Percentiles rank a stretch among this genome's conserved stretches.
Evolutionary conservation across 1,139 yeast species (phyloP).

Genomic region (Kluyveromyces marxianus): DNA sequence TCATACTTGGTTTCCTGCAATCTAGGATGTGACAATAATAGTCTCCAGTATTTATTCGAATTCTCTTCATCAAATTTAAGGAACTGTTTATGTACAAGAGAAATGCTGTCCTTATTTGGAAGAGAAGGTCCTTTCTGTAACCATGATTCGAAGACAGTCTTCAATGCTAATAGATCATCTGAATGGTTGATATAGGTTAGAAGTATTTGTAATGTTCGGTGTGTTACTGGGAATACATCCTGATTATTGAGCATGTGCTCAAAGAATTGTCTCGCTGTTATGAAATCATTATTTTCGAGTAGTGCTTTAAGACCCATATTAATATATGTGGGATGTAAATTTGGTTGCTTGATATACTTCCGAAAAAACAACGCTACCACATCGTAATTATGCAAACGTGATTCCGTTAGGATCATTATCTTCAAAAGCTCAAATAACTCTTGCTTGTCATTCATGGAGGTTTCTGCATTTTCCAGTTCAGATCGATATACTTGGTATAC

Average conservation of each 20-base stretch:
- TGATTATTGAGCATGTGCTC: constrained; percentile 23
- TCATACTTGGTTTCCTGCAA: constrained; percentile 12
- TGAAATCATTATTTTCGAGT: constrained; percentile 22
- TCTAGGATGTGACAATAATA: constrained; percentile 4
- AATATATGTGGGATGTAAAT: constrained; percentile 15
- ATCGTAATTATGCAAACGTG: constrained; percentile 16
- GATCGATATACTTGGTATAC: constrained; percentile 13
- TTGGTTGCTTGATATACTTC: constrained; percentile 21
- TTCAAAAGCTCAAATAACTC: constrained; percentile 12
- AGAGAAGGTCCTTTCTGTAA: constrained; percentile 7
- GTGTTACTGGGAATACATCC: constrained; percentile 22
- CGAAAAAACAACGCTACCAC: constrained; percentile 23
- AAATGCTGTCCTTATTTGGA: constrained; percentile 7
- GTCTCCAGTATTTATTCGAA: constrained; percentile 4
- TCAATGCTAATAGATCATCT: constrained; percentile 17
- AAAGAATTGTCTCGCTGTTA: constrained; percentile 28
- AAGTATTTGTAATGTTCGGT: constrained; percentile 14
- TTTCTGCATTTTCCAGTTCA: constrained; percentile 6
- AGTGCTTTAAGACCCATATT: constrained; percentile 24
- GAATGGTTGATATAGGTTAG: constrained; percentile 14
- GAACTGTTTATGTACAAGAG: constrained; percentile 10
- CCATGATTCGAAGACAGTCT: constrained; percentile 21
- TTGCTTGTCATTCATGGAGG: constrained; percentile 1
- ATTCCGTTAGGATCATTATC: constrained; percentile 16
- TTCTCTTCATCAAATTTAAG: constrained; percentile 5